A percentile compares a stretch with the other conserved stretches of the same genome.
Evolutionary conservation across 345 rosid species (phyloP).

Genomic region (Brassica rapa): DNA sequence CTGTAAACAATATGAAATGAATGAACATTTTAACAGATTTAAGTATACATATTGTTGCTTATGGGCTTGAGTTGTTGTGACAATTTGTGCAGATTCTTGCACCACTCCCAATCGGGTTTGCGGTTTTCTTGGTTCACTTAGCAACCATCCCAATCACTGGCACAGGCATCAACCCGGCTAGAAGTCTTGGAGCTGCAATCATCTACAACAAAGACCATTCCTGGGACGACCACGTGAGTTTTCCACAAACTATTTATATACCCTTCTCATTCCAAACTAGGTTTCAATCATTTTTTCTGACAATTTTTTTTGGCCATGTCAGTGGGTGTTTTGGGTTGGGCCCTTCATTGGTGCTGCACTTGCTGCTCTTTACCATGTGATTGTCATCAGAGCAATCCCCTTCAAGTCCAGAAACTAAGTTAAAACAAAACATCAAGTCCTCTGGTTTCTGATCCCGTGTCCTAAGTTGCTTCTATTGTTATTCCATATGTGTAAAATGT

Average conservation of each 20-base stretch:
- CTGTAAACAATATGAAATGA: neutral
- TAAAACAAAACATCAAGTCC: constrained; percentile 18
- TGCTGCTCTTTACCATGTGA: constrained; percentile 68
- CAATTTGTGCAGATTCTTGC: constrained; percentile 52
- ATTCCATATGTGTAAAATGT: constrained; percentile 3
- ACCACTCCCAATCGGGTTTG: constrained; percentile 67
- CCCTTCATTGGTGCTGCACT: constrained; percentile 74
- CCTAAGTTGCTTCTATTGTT: constrained; percentile 25
- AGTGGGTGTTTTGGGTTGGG: constrained; percentile 88
- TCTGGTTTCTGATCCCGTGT: constrained; percentile 2
- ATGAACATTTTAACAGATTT: neutral
- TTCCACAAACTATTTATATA: constrained; percentile 4
- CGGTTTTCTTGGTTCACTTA: constrained; percentile 71
- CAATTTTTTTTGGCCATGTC: neutral
- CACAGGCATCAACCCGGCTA: constrained; percentile 74
- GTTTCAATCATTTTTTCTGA: neutral
- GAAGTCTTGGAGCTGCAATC: constrained; percentile 74
- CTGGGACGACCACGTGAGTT: constrained; percentile 70
- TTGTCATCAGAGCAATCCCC: constrained; percentile 77
- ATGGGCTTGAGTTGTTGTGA: constrained; percentile 1
- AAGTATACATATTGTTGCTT: constrained; percentile 9
- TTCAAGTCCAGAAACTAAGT: constrained; percentile 49
- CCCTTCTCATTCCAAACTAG: neutral
- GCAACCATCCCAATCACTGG: constrained; percentile 72
- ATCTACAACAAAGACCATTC: constrained; percentile 53